Conservation (phyloP, 1,139 yeast genomes). For the Candida glucosophila region DNA sequence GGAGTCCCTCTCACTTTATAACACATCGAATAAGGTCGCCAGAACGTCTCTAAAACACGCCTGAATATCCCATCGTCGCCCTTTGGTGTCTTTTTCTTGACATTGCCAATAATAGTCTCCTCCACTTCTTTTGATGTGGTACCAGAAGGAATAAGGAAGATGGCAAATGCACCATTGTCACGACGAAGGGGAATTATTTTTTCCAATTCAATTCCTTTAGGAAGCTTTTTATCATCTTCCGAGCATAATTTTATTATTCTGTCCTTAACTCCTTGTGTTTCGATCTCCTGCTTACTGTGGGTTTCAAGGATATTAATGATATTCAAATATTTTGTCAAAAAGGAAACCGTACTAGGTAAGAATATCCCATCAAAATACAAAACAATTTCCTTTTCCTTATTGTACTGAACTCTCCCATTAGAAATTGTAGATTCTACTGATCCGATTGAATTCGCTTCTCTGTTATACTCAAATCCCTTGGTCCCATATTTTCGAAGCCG, state of each 20-base stretch:
- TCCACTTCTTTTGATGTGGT: conserved; percentile 43
- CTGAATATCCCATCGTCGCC: conserved; percentile 22
- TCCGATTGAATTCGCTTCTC: too few species aligned
- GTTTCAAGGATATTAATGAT: conserved; percentile 1
- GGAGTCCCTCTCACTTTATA: conserved; percentile 85
- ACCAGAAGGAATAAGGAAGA: conserved; percentile 51
- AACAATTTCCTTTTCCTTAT: too few species aligned
- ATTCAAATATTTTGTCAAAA: too few species aligned
- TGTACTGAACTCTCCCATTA: too few species aligned
- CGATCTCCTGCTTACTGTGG: conserved; percentile 6
- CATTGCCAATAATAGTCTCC: conserved; percentile 40
- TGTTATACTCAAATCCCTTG: too few species aligned
- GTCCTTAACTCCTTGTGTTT: conserved; percentile 14
- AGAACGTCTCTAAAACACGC: conserved; percentile 8
- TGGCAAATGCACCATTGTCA: conserved; percentile 93
- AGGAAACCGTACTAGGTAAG: conserved; percentile 13
- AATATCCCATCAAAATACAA: conserved; percentile 34
- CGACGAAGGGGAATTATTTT: conserved; percentile 60
- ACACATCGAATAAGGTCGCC: conserved; percentile 30
- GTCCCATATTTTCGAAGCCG: too few species aligned
- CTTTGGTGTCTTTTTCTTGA: conserved; percentile 21
- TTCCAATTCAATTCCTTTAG: conserved; percentile 18
- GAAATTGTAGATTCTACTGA: too few species aligned
- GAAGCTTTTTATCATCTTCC: conserved; percentile 19
- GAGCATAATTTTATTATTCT: conserved; percentile 15